Evolutionary conservation across 805 yeast genomes (phyloP), one percentile per base, ranked within the genome.

Genomic region (Wickerhamomyces queroliae): DNA sequence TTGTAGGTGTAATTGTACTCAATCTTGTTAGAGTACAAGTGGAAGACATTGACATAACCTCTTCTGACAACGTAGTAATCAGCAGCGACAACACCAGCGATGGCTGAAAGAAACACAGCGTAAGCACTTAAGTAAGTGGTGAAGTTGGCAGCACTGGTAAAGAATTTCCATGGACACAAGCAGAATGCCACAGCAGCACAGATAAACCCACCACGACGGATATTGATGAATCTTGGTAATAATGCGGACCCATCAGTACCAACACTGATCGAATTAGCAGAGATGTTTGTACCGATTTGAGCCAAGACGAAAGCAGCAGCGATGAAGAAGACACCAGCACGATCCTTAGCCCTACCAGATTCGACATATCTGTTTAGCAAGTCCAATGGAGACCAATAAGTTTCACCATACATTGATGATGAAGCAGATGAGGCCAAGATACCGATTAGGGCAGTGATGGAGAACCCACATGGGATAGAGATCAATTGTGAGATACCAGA

Each of bases 41-140:
- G 90, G 41, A 70, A 68, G 27, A 86, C 60, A 39, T 72, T 66
- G 47, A 88, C 54, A 55, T 69, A 69, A 29, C 95, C 95, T 54
- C 87, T 77, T 61, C 91, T 76, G 20, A 89, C 75, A 53, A 81
- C 72, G 56, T 62, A 72, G 61, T 83, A 86, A 59, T 85, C 93
- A 25, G 80, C 69, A 43, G 72, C 68, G 35, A 80, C 71, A 26
- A 81, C 83, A 47, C 95, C 95, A 7, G 91, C 88, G 56, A 88
- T 83, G 19, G 95, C 76, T 11, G 90, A 80, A 38, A 88, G 66
- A 70, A 88, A 87, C 13, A 86, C 88, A 0, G 95, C 71, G 58
- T 86, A 87, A 0, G 95, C 93, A 29, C 84, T 72, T 40, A 88
- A 64, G 52, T 85, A 87, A 7, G 90, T 81, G 26, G 93, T 81